Percentiles rank a stretch among this genome's conserved stretches.
Evolutionary conservation across 352 stramenopile genomes (phyloP).

Genomic region (Globisporangium apiculatum): DNA sequence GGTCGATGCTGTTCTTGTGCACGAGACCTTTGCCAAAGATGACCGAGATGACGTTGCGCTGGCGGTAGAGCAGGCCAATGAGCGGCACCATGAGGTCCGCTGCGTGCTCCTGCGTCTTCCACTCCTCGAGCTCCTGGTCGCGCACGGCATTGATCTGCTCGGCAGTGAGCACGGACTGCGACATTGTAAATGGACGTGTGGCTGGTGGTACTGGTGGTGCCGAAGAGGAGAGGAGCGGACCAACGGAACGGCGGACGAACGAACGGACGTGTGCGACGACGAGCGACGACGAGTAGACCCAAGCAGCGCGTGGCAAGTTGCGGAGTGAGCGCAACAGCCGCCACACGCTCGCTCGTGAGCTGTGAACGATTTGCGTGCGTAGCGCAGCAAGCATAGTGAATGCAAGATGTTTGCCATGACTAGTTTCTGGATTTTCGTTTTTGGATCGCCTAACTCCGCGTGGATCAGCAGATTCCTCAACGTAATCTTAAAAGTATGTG

Average conservation of each 20-base stretch:
- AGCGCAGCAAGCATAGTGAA: neutral
- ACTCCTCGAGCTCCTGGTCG: constrained; percentile 57
- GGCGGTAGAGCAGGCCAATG: constrained; percentile 75
- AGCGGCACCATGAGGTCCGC: constrained; percentile 81
- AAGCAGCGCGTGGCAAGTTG: constrained; percentile 16
- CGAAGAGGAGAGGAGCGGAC: neutral
- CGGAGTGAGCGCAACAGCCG: constrained; percentile 6
- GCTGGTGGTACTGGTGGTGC: neutral
- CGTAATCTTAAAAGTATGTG: neutral
- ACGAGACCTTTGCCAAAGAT: constrained; percentile 81
- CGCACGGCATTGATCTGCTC: constrained; percentile 48
- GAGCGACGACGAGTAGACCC: neutral
- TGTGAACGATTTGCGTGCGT: neutral
- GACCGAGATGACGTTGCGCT: constrained; percentile 77
- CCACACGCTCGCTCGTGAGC: no score
- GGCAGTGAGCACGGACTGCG: constrained; percentile 26
- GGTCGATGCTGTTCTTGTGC: constrained; percentile 81
- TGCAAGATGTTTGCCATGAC: neutral
- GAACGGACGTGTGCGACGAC: neutral
- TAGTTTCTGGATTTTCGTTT: neutral
- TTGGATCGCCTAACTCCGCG: neutral
- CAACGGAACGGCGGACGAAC: neutral
- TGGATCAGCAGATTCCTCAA: neutral
- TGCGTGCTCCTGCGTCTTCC: constrained; percentile 76
- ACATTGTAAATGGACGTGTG: constrained; percentile 17